These are phyloP conservation scores for Asterochloris sp. DNA, from an alignment of 139 green algal genomes.

Conservation along the genomic window DNA sequence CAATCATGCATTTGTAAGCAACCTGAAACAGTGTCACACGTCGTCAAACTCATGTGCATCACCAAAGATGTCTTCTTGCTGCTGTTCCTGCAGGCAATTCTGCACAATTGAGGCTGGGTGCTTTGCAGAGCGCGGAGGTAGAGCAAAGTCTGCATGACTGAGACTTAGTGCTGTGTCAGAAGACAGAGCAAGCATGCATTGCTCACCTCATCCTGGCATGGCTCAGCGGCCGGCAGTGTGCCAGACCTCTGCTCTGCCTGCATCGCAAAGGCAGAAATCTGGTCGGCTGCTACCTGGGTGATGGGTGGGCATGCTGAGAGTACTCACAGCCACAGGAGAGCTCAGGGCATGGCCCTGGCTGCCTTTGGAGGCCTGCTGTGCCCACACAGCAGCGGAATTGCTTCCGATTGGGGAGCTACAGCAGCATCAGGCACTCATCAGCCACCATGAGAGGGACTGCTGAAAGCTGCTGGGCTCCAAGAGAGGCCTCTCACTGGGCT, in stretches of 20 bases:
- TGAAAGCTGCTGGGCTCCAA: no score
- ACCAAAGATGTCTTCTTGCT: conserved; percentile 15
- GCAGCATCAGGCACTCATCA: no score
- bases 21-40: no score
- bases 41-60: conserved; percentile 14
- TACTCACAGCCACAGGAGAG: not conserved
- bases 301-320: not conserved
- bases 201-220: not conserved
- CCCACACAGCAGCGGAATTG: not conserved
- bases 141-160: not conserved
- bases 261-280: not conserved
- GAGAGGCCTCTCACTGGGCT: no score
- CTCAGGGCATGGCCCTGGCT: not conserved
- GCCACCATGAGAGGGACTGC: no score
- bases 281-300: not conserved
- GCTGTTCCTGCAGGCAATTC: not conserved
- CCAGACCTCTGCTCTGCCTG: not conserved
- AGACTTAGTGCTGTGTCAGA: not conserved
- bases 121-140: not conserved
- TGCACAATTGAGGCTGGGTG: no score
- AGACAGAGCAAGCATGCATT: not conserved
- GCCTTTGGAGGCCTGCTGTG: not conserved
- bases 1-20: no score
- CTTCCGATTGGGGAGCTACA: no score
- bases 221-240: not conserved